Evolutionary conservation across 2,329 filamentous ascomycete genomes (phyloP).

Genomic region (Akanthomyces lecanii): DNA sequence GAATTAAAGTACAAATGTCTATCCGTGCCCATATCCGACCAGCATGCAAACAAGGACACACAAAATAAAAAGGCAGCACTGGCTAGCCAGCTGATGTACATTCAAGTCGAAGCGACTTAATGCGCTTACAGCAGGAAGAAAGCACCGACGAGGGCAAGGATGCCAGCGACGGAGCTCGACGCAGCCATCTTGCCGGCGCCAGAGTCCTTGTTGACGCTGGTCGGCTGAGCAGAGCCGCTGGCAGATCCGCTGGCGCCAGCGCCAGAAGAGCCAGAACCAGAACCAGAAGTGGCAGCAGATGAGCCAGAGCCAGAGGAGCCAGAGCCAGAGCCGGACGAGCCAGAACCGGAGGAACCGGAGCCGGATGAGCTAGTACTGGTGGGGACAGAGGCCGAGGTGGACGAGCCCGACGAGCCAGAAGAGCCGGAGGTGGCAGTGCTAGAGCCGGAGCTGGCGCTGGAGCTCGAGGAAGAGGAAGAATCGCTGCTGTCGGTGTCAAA

Average conservation of each 20-base stretch:
- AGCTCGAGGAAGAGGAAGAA: background rate
- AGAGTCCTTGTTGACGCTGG: background rate
- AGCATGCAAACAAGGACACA: slow-evolving; percentile 8
- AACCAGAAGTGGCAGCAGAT: background rate
- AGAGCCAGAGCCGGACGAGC: background rate
- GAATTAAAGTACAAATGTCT: slow-evolving; percentile 11
- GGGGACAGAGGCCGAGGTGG: background rate
- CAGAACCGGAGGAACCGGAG: background rate
- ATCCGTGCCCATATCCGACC: slow-evolving; percentile 10
- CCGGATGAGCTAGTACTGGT: slow-evolving; percentile 3
- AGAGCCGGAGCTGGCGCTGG: slow-evolving; percentile 16
- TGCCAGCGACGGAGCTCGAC: slow-evolving; percentile 12
- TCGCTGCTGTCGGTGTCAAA: slow-evolving; percentile 31
- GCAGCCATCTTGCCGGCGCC: slow-evolving; percentile 11
- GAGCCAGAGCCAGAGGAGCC: slow-evolving; percentile 24
- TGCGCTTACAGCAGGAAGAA: slow-evolving; percentile 15
- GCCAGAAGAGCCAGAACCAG: slow-evolving; percentile 18
- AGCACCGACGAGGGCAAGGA: slow-evolving; percentile 15
- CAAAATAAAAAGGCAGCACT: background rate
- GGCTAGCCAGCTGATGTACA: background rate
- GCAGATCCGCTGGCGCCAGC: slow-evolving; percentile 19
- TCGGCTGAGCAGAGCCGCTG: background rate
- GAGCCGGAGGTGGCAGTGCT: slow-evolving; percentile 8
- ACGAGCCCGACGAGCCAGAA: background rate
- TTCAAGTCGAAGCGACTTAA: background rate